These are phyloP conservation scores for Metschnikowia noctiluminum DNA, from an alignment of 805 yeast genomes.

Conservation along the genomic window DNA sequence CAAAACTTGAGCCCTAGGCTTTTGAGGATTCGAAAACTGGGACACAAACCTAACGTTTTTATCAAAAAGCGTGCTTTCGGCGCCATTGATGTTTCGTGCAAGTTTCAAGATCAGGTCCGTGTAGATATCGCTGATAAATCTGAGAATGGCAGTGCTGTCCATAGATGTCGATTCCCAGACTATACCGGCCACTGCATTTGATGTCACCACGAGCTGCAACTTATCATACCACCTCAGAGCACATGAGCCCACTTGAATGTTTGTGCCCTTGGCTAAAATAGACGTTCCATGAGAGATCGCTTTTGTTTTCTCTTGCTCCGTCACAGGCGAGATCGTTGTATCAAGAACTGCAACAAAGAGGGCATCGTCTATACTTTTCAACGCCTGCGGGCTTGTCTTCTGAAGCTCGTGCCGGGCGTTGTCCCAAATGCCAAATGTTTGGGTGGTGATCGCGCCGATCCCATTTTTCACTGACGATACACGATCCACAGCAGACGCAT, in stretches of 20 bases:
- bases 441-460: conserved; percentile 55
- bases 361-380: conserved; percentile 45
- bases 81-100: conserved; percentile 56
- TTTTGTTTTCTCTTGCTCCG: conserved; percentile 47
- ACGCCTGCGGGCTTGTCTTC: conserved; percentile 32
- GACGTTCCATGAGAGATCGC: conserved; percentile 54
- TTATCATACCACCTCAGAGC: conserved; percentile 61
- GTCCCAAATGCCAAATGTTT: conserved; percentile 48
- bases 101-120: conserved; percentile 55
- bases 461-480: conserved; percentile 43
- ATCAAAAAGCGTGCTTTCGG: conserved; percentile 51
- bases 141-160: conserved; percentile 56
- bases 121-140: conserved; percentile 56
- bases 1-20: conserved; percentile 35
- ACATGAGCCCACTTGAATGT: conserved; percentile 54
- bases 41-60: conserved; percentile 34
- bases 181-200: conserved; percentile 56
- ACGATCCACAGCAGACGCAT: conserved; percentile 31
- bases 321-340: conserved; percentile 38
- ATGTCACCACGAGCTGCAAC: conserved; percentile 50
- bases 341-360: conserved; percentile 53
- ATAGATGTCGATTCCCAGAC: conserved; percentile 57
- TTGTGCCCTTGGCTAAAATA: conserved; percentile 37
- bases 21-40: conserved; percentile 29
- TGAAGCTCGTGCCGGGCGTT: conserved; percentile 41